phyloP scores from a whole-genome alignment of 2,329 filamentous ascomycete species.

The Alternaria rosae region DNA sequence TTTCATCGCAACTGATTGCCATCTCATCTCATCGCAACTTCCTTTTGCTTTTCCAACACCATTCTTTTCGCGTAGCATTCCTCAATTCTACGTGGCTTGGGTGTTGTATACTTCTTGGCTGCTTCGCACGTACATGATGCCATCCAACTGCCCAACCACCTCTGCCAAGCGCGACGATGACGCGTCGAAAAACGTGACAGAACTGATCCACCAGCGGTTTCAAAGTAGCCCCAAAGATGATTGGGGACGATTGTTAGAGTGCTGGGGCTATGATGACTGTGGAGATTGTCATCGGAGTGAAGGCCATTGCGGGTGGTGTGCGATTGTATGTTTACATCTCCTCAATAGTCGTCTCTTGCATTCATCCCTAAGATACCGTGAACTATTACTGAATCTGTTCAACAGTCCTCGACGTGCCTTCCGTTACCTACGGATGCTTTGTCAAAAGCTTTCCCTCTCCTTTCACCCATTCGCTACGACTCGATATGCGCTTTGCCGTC shows the following conservation, averaged over 20 bases:
- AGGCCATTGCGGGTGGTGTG: constrained; percentile 55
- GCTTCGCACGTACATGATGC: constrained; percentile 2
- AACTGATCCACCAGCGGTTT: constrained; percentile 34
- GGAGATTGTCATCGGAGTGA: constrained; percentile 48
- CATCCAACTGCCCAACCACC: constrained; percentile 24
- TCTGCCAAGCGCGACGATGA: constrained; percentile 3
- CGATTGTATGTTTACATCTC: constrained; percentile 43
- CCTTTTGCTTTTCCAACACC: background rate
- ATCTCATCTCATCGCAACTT: constrained; percentile 1
- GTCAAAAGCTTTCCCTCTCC: constrained; percentile 48
- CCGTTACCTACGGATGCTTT: constrained; percentile 50
- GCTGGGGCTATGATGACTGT: constrained; percentile 47
- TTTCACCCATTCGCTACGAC: constrained; percentile 49
- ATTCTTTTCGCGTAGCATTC: background rate
- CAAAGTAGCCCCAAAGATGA: constrained; percentile 41
- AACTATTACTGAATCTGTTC: background rate
- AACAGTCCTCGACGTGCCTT: constrained; percentile 53
- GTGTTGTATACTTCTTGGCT: background rate
- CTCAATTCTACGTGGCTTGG: background rate
- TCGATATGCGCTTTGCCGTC: constrained; percentile 46
- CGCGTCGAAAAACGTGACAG: constrained; percentile 29
- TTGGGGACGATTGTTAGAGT: constrained; percentile 38
- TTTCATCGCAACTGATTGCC: background rate
- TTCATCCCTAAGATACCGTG: background rate
- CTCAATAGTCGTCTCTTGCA: background rate